Evolutionary conservation across 148 eudicot species (phyloP).

Genomic region (Cornus suecica): DNA sequence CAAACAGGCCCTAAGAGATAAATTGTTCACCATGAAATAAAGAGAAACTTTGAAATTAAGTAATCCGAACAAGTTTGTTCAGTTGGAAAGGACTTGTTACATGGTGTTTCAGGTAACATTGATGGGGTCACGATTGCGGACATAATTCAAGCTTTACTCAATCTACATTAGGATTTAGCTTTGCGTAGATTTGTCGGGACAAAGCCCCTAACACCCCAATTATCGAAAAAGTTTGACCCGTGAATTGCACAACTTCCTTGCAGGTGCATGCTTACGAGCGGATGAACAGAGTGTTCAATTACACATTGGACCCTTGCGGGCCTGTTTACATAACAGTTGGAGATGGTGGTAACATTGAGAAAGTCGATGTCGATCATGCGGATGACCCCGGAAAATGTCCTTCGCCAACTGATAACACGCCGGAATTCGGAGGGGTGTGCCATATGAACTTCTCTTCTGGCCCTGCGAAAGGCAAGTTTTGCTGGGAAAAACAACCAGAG

Average conservation of each 20-base stretch:
- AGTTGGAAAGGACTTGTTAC: too few relatives aligned
- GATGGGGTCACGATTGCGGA: too few relatives aligned
- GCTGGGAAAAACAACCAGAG: slow-evolving; percentile 90
- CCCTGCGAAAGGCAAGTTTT: slow-evolving; percentile 83
- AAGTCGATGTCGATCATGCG: slow-evolving; percentile 75
- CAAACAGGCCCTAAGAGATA: too few relatives aligned
- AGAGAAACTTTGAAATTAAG: too few relatives aligned
- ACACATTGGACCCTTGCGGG: slow-evolving; percentile 76
- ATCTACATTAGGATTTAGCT: too few relatives aligned
- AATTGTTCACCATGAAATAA: too few relatives aligned
- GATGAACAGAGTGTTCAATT: slow-evolving; percentile 87
- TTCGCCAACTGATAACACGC: slow-evolving; percentile 58
- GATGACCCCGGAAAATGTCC: slow-evolving; percentile 91
- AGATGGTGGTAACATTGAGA: slow-evolving; percentile 92
- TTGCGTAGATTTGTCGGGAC: too few relatives aligned
- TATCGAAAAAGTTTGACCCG: too few relatives aligned
- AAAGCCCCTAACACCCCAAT: too few relatives aligned
- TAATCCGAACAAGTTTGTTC: too few relatives aligned
- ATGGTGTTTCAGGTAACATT: too few relatives aligned
- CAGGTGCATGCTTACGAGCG: slow-evolving; percentile 97
- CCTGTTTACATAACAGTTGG: slow-evolving; percentile 83
- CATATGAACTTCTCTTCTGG: slow-evolving; percentile 75
- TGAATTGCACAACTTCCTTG: slow-evolving; percentile 12
- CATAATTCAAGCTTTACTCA: too few relatives aligned
- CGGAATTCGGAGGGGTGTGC: slow-evolving; percentile 80